These are phyloP conservation scores for Letharia lupina DNA, from an alignment of 495 filamentous ascomycete genomes.

Conservation along the genomic window DNA sequence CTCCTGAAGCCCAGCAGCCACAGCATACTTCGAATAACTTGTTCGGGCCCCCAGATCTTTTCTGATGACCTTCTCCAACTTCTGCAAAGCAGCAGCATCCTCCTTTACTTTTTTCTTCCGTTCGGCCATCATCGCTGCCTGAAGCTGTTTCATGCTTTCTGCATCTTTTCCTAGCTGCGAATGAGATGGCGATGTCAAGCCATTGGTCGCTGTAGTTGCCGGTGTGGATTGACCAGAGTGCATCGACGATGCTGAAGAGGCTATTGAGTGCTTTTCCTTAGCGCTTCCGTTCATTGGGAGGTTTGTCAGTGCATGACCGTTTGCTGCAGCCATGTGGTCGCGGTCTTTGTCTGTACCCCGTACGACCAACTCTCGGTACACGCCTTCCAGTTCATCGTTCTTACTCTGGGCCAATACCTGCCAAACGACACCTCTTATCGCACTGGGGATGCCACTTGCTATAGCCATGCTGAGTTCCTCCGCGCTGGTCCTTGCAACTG, in stretches of 20 bases:
- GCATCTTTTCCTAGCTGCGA: slow-evolving; percentile 49
- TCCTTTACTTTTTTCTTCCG: slow-evolving; percentile 68
- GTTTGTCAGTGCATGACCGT: slow-evolving; percentile 26
- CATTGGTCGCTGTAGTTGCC: slow-evolving; percentile 51
- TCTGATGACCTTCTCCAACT: slow-evolving; percentile 85
- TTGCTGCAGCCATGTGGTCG: slow-evolving; percentile 40
- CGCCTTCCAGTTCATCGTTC: slow-evolving; percentile 77
- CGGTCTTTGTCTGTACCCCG: slow-evolving; percentile 73
- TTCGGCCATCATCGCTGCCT: slow-evolving; percentile 55
- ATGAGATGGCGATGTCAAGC: slow-evolving; percentile 48
- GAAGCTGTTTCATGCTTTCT: slow-evolving; percentile 57
- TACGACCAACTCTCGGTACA: slow-evolving; percentile 73
- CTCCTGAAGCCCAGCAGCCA: slow-evolving; percentile 83
- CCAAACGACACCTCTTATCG: slow-evolving; percentile 94
- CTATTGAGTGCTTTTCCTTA: slow-evolving; percentile 54
- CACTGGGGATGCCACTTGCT: slow-evolving; percentile 85
- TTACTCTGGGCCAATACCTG: slow-evolving; percentile 93
- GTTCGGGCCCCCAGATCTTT: slow-evolving; percentile 86
- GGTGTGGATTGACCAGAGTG: slow-evolving; percentile 70
- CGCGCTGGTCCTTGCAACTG: slow-evolving; percentile 72
- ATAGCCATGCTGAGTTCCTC: slow-evolving; percentile 87
- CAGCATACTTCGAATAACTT: slow-evolving; percentile 90
- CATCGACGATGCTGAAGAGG: slow-evolving; percentile 71
- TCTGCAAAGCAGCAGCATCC: slow-evolving; percentile 59
- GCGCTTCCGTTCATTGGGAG: slow-evolving; percentile 36